These are phyloP conservation scores for Ballota nigra DNA, from an alignment of 257 asterid genomes.

Conservation along the genomic window DNA sequence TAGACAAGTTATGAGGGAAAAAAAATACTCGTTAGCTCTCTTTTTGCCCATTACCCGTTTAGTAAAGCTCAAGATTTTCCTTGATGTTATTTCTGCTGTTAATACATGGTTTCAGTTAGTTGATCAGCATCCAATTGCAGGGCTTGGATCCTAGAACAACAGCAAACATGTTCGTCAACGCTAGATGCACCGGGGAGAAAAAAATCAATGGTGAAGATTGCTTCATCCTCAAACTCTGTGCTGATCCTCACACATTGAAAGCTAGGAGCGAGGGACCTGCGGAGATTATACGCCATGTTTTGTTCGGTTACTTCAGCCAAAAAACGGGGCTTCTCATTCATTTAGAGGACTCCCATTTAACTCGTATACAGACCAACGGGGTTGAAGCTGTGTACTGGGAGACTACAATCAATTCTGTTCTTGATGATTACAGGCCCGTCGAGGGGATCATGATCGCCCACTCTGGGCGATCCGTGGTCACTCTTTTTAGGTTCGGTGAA, in stretches of 20 bases:
- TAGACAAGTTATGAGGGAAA: no score
- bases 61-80: neutral
- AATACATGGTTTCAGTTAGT: neutral
- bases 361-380: constrained; percentile 47
- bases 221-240: constrained; percentile 51
- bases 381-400: constrained; percentile 56
- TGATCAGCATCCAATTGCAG: constrained; percentile 22
- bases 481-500: constrained; percentile 58
- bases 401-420: constrained; percentile 52
- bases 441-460: constrained; percentile 59
- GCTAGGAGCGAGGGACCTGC: constrained; percentile 57
- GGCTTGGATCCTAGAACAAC: constrained; percentile 59
- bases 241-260: constrained; percentile 49
- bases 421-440: constrained; percentile 45
- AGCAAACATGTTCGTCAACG: constrained; percentile 52
- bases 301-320: constrained; percentile 59
- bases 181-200: constrained; percentile 59
- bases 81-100: neutral
- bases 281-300: constrained; percentile 53
- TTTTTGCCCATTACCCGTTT: neutral
- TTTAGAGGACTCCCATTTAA: constrained; percentile 53
- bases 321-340: constrained; percentile 54
- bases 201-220: constrained; percentile 49
- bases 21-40: no score
- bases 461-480: constrained; percentile 51